Evolutionary conservation across 169 alveolate genomes (phyloP), one percentile per base, ranked within the genome.

Genomic region (Plasmodium gallinaceum): DNA sequence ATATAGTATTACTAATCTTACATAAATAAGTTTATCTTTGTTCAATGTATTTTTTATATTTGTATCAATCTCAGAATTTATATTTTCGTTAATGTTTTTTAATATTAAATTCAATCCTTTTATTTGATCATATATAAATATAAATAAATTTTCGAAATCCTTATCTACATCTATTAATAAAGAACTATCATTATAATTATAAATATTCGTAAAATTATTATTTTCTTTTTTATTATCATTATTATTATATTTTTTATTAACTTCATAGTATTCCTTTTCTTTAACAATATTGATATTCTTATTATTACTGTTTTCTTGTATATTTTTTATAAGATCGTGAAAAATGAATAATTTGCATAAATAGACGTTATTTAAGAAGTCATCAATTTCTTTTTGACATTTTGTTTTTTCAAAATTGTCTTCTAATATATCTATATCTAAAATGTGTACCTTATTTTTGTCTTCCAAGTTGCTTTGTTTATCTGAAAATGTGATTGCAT

Each of bases 51-150:
- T 20, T 68, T 20, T 16, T 24, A 14, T 20, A 22, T n/a, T n/a
- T 54, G 14, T 24, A 10, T 22, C 18, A 68, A 3, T 66, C 16
- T 52, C 24, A 12, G 16, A 22, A 62, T 43, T 75, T 42, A 14
- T 12, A 43, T 52, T 42, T 18, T 62, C 51, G 61, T 54, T 80
- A 22, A 68, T 68, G 10, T 54, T 8, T 46, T 51, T 80, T 61
- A 80, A 22, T 52, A 80, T 65, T 51, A 60, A 16, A 68, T 18
- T 43, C 32, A 68, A 39, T 12, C 43, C 16, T 57, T 54, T 68
- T 68, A 80, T 72, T 22, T 68, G 32, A 39, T 80, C 72, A 37
- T 66, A 68, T 61, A 57, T 80, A 32, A 18, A 51, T 68, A 69
- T 22, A 22, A 43, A 46, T 51, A 78, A 48, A 48, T 78, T 39